phyloP scores from a whole-genome alignment of 371 early-diverging fungal genomes.

The Furculomyces boomerangus region DNA sequence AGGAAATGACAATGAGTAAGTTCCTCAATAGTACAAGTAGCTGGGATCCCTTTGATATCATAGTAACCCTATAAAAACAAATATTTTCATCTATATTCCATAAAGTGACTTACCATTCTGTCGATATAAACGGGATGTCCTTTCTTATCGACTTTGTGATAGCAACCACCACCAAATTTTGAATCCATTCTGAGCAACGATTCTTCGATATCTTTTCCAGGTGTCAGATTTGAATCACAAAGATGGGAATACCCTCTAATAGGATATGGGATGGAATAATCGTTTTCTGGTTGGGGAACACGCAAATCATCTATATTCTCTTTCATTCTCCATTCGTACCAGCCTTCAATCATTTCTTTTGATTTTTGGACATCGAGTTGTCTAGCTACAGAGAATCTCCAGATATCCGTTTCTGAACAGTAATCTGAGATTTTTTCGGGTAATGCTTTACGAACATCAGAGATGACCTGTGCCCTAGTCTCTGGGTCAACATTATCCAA shows the following conservation, averaged over 20 bases:
- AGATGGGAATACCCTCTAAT: conserved; percentile 48
- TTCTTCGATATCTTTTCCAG: conserved; percentile 37
- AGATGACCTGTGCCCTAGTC: conserved; percentile 11
- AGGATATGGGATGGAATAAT: conserved; percentile 45
- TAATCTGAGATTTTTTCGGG: conserved; percentile 13
- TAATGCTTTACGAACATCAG: conserved; percentile 10
- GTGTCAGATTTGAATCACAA: conserved; percentile 44
- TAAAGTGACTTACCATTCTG: conserved; percentile 31
- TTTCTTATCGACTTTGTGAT: conserved; percentile 63
- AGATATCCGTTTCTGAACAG: conserved; percentile 19
- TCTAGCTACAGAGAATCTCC: conserved; percentile 26
- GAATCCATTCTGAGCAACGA: conserved; percentile 40
- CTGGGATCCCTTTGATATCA: conserved; percentile 50
- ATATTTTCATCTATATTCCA: conserved; percentile 7
- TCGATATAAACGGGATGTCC: conserved; percentile 71
- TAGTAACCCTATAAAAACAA: conserved; percentile 15
- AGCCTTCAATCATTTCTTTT: conserved; percentile 40
- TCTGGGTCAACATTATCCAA: conserved; percentile 17
- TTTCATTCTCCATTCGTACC: conserved; percentile 46
- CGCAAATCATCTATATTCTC: conserved; percentile 48
- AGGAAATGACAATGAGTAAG: conserved; percentile 51
- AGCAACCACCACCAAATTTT: conserved; percentile 61
- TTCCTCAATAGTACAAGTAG: conserved; percentile 38
- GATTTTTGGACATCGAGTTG: conserved; percentile 31
- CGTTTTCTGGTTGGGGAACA: conserved; percentile 38